Conservation (phyloP, 495 filamentous ascomycete species). For the Penicillium dipodomyicola region DNA sequence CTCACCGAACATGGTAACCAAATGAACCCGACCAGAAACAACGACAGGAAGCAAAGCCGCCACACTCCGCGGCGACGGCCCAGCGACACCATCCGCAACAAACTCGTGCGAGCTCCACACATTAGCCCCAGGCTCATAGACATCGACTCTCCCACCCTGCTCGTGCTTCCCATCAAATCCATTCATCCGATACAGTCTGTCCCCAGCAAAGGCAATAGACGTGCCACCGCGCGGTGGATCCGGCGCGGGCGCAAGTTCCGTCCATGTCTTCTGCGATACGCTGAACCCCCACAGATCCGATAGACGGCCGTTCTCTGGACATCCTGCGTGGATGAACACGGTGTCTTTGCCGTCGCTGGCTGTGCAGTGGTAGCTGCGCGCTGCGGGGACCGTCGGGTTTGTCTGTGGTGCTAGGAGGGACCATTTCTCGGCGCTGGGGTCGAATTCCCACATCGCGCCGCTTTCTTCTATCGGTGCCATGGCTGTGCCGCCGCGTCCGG, state of each 20-base stretch:
- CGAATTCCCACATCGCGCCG: conserved; percentile 50
- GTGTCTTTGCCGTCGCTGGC: conserved; percentile 50
- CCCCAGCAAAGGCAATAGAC: conserved; percentile 54
- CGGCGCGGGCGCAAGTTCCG: conserved; percentile 58
- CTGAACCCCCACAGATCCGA: conserved; percentile 73
- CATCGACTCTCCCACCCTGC: conserved; percentile 64
- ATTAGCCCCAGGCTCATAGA: conserved; percentile 37
- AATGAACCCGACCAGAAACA: conserved; percentile 52
- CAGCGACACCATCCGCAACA: conserved; percentile 46
- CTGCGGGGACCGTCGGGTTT: conserved; percentile 29
- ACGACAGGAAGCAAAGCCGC: conserved; percentile 43
- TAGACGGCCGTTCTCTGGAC: conserved; percentile 54
- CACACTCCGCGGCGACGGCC: conserved; percentile 44
- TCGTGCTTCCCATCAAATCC: conserved; percentile 67
- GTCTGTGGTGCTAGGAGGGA: conserved; percentile 20
- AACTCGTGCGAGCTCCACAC: conserved; percentile 45
- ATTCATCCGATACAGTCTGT: conserved; percentile 67
- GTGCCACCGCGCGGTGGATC: conserved; percentile 61
- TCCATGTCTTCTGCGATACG: conserved; percentile 57
- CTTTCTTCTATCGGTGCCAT: conserved; percentile 55
- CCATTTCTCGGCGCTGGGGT: conserved; percentile 32
- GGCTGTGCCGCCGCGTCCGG: conserved; percentile 52
- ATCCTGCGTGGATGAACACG: conserved; percentile 72
- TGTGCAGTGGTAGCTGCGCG: conserved; percentile 49
- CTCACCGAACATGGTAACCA: conserved; percentile 71